Conservation (phyloP, 2,329 filamentous ascomycete genomes). For the Colletotrichum lentis region DNA sequence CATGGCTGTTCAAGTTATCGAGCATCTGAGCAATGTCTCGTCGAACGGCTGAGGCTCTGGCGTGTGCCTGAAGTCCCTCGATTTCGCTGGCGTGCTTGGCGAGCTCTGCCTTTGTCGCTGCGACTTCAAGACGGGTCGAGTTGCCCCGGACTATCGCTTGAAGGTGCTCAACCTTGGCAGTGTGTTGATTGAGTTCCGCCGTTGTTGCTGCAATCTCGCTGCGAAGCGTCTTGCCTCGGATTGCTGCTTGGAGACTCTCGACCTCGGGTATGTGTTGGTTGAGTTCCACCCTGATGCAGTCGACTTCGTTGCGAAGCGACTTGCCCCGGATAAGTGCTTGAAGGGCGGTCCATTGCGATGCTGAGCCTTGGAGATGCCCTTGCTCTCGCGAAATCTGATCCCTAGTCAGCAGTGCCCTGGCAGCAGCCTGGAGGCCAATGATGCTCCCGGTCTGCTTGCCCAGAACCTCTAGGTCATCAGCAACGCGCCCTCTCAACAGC, state of each 20-base stretch:
- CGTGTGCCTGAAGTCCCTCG: conserved; percentile 59
- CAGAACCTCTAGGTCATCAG: conserved; percentile 62
- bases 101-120: conserved; percentile 58
- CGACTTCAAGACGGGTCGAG: conserved; percentile 55
- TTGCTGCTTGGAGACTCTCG: conserved; percentile 57
- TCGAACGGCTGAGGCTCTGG: conserved; percentile 64
- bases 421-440: conserved; percentile 69
- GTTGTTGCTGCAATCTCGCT: conserved; percentile 54
- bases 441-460: conserved; percentile 60
- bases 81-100: conserved; percentile 54
- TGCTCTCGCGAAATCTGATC: conserved; percentile 60
- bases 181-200: conserved; percentile 57
- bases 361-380: conserved; percentile 60
- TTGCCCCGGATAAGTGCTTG: conserved; percentile 59
- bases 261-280: conserved; percentile 53
- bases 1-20: conserved; percentile 56
- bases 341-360: conserved; percentile 60
- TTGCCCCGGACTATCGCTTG: conserved; percentile 59
- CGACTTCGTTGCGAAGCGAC: conserved; percentile 55
- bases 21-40: conserved; percentile 59
- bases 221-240: conserved; percentile 61
- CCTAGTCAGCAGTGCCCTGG: conserved; percentile 69
- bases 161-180: conserved; percentile 45
- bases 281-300: conserved; percentile 59
- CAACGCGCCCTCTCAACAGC: conserved; percentile 66